Evolutionary conservation across 805 yeast genomes (phyloP).

Genomic region (Candida parachauliodes): DNA sequence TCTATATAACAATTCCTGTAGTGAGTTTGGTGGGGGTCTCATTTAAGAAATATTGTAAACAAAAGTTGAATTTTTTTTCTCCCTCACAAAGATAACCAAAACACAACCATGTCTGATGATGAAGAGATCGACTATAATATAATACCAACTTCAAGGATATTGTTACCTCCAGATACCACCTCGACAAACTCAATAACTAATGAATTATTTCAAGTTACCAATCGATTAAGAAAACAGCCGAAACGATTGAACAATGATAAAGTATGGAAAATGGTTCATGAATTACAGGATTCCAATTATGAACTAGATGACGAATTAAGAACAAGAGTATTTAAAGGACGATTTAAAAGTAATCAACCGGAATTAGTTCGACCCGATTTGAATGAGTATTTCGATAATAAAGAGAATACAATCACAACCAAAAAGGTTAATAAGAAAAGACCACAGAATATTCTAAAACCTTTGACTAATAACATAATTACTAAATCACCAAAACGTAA

Average conservation of each 20-base stretch:
- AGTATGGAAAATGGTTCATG: conserved; percentile 32
- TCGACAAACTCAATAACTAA: conserved; percentile 17
- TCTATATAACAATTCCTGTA: conserved; percentile 46
- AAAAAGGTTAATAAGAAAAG: neutral
- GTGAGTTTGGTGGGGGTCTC: conserved; percentile 20
- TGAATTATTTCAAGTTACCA: conserved; percentile 32
- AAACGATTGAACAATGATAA: conserved; percentile 30
- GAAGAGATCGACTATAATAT: conserved; percentile 5
- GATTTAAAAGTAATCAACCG: conserved; percentile 18
- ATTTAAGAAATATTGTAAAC: conserved; percentile 6
- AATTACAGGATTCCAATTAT: conserved; percentile 20
- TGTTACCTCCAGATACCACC: conserved; percentile 10
- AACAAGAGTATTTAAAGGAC: conserved; percentile 32
- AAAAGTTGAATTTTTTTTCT: neutral
- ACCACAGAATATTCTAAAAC: conserved; percentile 19
- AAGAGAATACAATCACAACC: neutral
- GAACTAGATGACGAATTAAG: conserved; percentile 34
- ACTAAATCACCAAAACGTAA: conserved; percentile 36
- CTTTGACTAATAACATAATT: conserved; percentile 16
- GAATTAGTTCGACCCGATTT: conserved; percentile 2
- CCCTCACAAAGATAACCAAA: conserved; percentile 1
- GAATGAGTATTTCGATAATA: conserved; percentile 5
- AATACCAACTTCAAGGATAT: conserved; percentile 4
- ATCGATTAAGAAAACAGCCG: conserved; percentile 4
- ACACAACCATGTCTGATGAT: conserved; percentile 5